Evolutionary conservation across 441 rosid species (phyloP), one percentile per base, ranked within the genome.

Genomic region (Gossypium aridum): DNA sequence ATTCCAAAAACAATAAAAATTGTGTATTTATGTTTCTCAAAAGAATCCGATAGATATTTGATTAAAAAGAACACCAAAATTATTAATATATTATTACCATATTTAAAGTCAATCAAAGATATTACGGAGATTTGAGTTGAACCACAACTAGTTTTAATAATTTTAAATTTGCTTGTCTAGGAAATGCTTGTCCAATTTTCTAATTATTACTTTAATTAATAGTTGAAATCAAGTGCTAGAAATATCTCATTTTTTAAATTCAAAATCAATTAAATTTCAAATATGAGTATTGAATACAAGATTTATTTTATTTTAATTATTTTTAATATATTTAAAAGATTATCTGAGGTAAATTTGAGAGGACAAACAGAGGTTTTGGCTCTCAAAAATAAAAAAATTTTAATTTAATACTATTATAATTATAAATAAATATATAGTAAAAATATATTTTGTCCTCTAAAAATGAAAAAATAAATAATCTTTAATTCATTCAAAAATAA

Each of bases 91-190:
- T 31, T 47, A 26, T 31, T 51, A 10, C 13, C 19, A 6, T 20
- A 19, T 1, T 31, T 49, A 55, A 17, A 55, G 64, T 34, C 64
- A 55, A 3, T 25, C 0, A 6, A 4, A 3, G 16, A 72, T 72
- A 26, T 43, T 20, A 12, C 60, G 4, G 55, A 72, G 66, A 72
- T 72, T 59, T 57, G 75, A 61, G 20, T 57, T 57, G 17, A 31
- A 53, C 63, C 34, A 22, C 22, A 23, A 23, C 54, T 43, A 14
- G 59, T 22, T 67, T 57, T 1, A 2, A 31, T 23, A 2, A 23
- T 43, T 8, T 14, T 37, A 5, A 64, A 43, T 56, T 71, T 39
- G 5, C 22, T 43, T 60, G 23, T 72, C 43, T 59, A 3, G 57
- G 25, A 39, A 39, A 59, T 72, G 57, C 13, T 59, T 28, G 23